Percentiles rank a stretch among this genome's conserved stretches.
phyloP scores from a whole-genome alignment of 2,329 filamentous ascomycete species.

The Nectriaceae sp. region DNA sequence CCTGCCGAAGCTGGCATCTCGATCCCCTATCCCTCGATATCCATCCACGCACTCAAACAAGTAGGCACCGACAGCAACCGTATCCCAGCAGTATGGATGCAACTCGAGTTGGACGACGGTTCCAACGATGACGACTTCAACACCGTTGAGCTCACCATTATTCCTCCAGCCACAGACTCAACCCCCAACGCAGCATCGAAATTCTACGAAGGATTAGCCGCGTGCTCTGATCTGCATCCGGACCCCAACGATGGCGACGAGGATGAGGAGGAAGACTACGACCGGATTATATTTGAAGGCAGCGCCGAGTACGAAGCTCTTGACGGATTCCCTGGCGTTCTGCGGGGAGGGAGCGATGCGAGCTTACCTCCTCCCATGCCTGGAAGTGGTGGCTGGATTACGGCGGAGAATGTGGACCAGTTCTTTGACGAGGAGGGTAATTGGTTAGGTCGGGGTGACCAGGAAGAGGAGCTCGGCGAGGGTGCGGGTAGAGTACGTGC shows the following conservation, averaged over 20 bases:
- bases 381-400: conserved; percentile 82
- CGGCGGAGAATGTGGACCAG: conserved; percentile 84
- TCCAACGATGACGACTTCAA: conserved; percentile 65
- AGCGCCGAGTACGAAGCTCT: conserved; percentile 51
- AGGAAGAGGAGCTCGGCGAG: conserved; percentile 57
- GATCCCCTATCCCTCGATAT: conserved; percentile 74
- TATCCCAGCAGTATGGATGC: conserved; percentile 63
- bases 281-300: conserved; percentile 60
- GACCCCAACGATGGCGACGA: conserved; percentile 64
- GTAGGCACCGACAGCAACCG: conserved; percentile 42
- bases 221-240: conserved; percentile 75
- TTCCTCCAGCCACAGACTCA: conserved; percentile 45
- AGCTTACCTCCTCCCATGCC: conserved; percentile 68
- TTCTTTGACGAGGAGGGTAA: conserved; percentile 82
- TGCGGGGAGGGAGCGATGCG: conserved; percentile 48
- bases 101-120: conserved; percentile 64
- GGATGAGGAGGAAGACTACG: conserved; percentile 56
- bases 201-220: conserved; percentile 70
- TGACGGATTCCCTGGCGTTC: conserved; percentile 58
- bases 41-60: conserved; percentile 73
- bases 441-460: conserved; percentile 57
- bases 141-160: conserved; percentile 67
- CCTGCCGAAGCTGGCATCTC: conserved; percentile 60
- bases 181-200: conserved; percentile 32
- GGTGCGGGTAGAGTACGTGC: conserved; percentile 62